Evolutionary conservation across 1,284 basidiomycete genomes (phyloP).

Genomic region (Irpex lacteus): DNA sequence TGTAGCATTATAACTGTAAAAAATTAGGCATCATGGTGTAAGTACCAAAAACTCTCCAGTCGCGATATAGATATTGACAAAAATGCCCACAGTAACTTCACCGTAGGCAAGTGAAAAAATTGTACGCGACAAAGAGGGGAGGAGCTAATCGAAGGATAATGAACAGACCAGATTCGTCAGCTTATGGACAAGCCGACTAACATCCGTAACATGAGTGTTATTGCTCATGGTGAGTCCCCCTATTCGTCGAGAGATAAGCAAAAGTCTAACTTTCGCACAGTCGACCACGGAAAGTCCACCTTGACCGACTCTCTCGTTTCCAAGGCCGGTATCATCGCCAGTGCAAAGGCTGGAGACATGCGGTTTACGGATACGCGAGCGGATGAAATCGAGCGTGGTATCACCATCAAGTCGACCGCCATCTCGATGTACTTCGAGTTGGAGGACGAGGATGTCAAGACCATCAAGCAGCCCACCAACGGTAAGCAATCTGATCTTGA

Average conservation of each 20-base stretch:
- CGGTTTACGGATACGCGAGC: constrained; percentile 98
- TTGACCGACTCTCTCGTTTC: constrained; percentile 99
- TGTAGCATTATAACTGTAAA: constrained; percentile 36
- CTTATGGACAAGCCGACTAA: constrained; percentile 92
- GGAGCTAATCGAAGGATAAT: background rate
- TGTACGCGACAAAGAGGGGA: background rate
- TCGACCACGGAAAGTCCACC: constrained; percentile 99
- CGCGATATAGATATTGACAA: constrained; percentile 24
- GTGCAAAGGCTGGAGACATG: constrained; percentile 93
- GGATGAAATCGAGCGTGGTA: constrained; percentile 99
- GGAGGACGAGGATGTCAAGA: constrained; percentile 80
- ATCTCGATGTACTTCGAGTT: constrained; percentile 99
- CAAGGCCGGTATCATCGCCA: constrained; percentile 99
- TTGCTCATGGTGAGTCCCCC: constrained; percentile 76
- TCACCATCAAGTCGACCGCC: constrained; percentile 99
- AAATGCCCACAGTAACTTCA: constrained; percentile 72
- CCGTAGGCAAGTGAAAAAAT: constrained; percentile 60
- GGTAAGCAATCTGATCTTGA: constrained; percentile 44
- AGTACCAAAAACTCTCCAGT: constrained; percentile 32
- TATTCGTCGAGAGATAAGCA: constrained; percentile 1
- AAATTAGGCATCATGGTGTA: constrained; percentile 71
- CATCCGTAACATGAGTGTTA: constrained; percentile 99
- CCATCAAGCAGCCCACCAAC: constrained; percentile 93
- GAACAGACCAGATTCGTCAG: constrained; percentile 79
- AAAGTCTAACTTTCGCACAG: constrained; percentile 37